Percentiles rank a stretch among this genome's conserved stretches.
phyloP scores from a whole-genome alignment of 129 eudicot species.

The Ambrosia trifida region DNA sequence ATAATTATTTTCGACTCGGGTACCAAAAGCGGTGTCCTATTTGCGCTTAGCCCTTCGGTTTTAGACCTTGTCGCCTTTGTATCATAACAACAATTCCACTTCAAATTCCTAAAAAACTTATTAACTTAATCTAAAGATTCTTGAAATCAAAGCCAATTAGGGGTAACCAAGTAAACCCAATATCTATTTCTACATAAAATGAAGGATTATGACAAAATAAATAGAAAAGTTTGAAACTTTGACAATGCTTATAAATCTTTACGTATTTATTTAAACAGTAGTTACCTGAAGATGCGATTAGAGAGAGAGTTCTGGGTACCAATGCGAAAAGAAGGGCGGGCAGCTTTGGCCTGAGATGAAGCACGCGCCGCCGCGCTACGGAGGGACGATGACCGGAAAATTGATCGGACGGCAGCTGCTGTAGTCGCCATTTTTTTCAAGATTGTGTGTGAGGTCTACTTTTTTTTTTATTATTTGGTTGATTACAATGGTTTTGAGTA shows the following conservation, averaged over 20 bases:
- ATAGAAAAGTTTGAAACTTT: background rate
- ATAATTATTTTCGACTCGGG: too few species aligned
- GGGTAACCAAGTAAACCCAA: background rate
- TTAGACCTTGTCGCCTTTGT: background rate
- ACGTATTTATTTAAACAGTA: slow-evolving; percentile 6
- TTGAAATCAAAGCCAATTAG: background rate
- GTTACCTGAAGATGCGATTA: slow-evolving; percentile 70
- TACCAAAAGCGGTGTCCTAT: too few species aligned
- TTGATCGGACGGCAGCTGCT: slow-evolving; percentile 73
- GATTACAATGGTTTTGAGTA: slow-evolving; percentile 19
- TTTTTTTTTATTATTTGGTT: slow-evolving; percentile 1
- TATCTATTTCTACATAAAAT: background rate
- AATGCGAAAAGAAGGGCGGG: slow-evolving; percentile 52
- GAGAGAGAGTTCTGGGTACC: slow-evolving; percentile 54
- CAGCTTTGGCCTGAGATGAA: slow-evolving; percentile 55
- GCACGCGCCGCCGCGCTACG: slow-evolving; percentile 64
- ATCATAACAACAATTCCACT: background rate
- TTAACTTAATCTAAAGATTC: background rate
- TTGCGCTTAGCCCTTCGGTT: too few species aligned
- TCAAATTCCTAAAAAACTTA: background rate
- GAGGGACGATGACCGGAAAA: slow-evolving; percentile 62
- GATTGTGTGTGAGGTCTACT: background rate
- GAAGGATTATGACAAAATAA: background rate
- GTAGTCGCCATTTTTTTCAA: slow-evolving; percentile 31
- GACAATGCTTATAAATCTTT: slow-evolving; percentile 20